Base-by-base conservation (phyloP, 495 filamentous ascomycete species). In the Aspergillus sclerotioniger region DNA sequence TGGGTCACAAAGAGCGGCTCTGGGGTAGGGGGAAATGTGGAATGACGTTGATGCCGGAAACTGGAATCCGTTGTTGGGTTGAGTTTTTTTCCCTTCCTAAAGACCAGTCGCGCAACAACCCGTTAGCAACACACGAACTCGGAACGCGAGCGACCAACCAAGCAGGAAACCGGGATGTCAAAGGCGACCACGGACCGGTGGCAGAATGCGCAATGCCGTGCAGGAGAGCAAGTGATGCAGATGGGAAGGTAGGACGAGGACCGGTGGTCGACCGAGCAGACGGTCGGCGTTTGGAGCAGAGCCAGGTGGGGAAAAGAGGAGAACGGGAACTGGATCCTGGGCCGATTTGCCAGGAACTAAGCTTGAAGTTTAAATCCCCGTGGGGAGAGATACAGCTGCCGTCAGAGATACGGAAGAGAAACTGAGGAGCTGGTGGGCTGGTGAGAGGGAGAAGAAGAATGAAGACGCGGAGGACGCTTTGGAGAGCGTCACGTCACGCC, bases 31-130 rank as follows among this genome's bases (percentile, higher is more conserved):
- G 25, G 31, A 5, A 28, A 13, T 12, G 50, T 17, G 33, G 31
- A 35, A 60, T 60, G 58, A 60, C 58, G 58, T 60, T 52, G 47
- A 7, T 33, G 35, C 32, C 59, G 59, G 59, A 57, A 61, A 61
- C 17, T 49, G 59, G 53, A 56, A 61, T 61, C 59, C 59, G 59
- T 45, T 33, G 35, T 35, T 20, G 19, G n/a, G 33, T 13, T 35
- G 37, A 25, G 25, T 45, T 33, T 50, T 8, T 50, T 54, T 39
- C 4, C 32, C 8, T 44, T 28, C 12, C 39, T 49, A 16, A 25
- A 25, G 25, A 25, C 25, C 25, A 5, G 25, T 25, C 25, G 25
- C 25, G 25, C 25, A 25, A 25, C n/a, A 4, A 43, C n/a, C 21
- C 31, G 41, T 44, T 57, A 32, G 41, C 43, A 17, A 35, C 32